phyloP scores from a whole-genome alignment of 192 early-diverging fungal species.

The Rhizophagus clarus region DNA sequence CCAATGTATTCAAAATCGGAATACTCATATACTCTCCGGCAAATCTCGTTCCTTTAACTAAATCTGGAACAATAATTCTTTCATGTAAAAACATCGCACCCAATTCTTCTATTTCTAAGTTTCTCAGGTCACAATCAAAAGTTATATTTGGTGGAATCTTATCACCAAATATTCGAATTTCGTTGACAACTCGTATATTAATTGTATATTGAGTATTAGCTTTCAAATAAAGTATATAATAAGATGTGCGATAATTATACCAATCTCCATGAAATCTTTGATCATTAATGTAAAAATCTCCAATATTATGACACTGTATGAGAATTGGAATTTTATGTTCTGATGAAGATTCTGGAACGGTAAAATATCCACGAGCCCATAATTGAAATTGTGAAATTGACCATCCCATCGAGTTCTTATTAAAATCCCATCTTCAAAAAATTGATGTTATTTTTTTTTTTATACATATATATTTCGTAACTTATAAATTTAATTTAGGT shows the following conservation, averaged over 20 bases:
- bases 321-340: constrained; percentile 31
- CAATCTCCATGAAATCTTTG: constrained; percentile 61
- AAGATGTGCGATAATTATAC: constrained; percentile 55
- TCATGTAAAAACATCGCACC: constrained; percentile 28
- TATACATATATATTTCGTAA: neutral
- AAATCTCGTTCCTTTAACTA: constrained; percentile 33
- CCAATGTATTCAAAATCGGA: constrained; percentile 36
- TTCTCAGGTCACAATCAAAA: constrained; percentile 27
- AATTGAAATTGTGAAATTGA: constrained; percentile 53
- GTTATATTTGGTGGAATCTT: constrained; percentile 37
- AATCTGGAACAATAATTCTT: constrained; percentile 29
- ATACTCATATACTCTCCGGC: constrained; percentile 42
- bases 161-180: constrained; percentile 72
- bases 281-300: constrained; percentile 67
- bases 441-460: neutral
- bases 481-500: too few relatives aligned
- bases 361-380: constrained; percentile 48
- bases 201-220: constrained; percentile 54
- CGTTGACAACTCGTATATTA: constrained; percentile 61
- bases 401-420: constrained; percentile 59
- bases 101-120: neutral
- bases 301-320: constrained; percentile 54
- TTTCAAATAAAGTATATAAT: constrained; percentile 48
- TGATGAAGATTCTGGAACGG: neutral
- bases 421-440: constrained; percentile 64